Evolutionary conservation across 176 grass and related monocot species (phyloP).

Genomic region (Musa troglodytarum): DNA sequence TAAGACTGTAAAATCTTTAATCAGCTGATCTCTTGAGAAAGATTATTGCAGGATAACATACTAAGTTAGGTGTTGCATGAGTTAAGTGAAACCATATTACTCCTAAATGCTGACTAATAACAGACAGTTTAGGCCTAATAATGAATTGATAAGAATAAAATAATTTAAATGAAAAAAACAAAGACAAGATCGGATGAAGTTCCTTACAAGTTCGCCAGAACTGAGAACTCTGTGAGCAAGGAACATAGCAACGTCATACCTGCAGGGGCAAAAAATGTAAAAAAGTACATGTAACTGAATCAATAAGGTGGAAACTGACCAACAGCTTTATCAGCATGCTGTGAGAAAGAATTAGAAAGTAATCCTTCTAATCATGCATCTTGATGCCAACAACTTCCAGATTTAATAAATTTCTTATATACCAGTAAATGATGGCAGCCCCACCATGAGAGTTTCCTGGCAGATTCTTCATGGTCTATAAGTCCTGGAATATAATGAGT

Average conservation of each 20-base stretch:
- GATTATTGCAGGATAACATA: too few species aligned
- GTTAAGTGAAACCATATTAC: too few species aligned
- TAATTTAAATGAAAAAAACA: background rate
- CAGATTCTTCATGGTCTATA: background rate
- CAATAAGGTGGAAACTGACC: background rate
- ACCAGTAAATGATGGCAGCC: background rate
- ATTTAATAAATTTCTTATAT: background rate
- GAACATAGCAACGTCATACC: constrained; percentile 75
- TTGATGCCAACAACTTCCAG: background rate
- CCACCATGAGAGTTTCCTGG: background rate
- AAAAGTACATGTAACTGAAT: background rate
- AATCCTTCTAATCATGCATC: background rate
- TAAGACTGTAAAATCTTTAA: too few species aligned
- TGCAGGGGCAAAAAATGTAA: constrained; percentile 30
- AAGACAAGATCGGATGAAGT: constrained; percentile 1
- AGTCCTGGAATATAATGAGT: background rate
- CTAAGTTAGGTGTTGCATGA: too few species aligned
- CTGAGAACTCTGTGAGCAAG: constrained; percentile 51
- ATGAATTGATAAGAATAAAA: background rate
- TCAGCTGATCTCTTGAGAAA: too few species aligned
- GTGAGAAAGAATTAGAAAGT: background rate
- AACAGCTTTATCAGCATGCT: background rate
- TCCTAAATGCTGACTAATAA: too few species aligned
- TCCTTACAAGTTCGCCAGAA: constrained; percentile 75
- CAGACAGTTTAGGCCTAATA: too few species aligned